Percentiles rank a stretch among this genome's conserved stretches.
Conservation (phyloP, 352 stramenopile genomes). For the Thalassiosira mediterranea region DNA sequence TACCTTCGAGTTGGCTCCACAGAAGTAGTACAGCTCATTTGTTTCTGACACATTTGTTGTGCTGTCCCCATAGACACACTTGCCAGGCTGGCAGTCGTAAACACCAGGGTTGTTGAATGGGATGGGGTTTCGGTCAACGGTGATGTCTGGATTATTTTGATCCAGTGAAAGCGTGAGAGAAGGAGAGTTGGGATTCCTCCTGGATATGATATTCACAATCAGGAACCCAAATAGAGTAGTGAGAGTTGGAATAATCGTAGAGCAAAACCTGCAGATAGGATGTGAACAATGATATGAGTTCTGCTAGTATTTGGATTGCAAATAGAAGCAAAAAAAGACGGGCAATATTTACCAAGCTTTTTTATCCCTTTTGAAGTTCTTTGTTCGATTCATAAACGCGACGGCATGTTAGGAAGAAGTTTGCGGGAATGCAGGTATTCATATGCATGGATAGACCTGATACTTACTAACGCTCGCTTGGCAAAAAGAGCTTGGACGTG, state of each 20-base stretch:
- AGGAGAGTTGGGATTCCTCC: constrained; percentile 70
- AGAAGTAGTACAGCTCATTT: constrained; percentile 67
- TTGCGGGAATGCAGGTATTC: no score
- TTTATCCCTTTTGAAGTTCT: constrained; percentile 90
- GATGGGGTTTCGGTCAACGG: constrained; percentile 65
- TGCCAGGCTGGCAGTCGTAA: constrained; percentile 70
- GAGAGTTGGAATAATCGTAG: constrained; percentile 73
- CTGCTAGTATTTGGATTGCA: no score
- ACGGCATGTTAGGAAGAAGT: no score
- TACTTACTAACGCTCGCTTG: no score
- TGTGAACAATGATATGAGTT: neutral
- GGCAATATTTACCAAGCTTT: constrained; percentile 81
- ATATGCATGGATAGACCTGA: no score
- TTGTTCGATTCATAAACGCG: no score
- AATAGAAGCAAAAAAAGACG: constrained; percentile 73
- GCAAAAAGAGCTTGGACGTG: constrained; percentile 89
- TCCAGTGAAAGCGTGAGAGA: constrained; percentile 65
- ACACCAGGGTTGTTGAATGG: constrained; percentile 55
- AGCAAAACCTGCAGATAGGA: constrained; percentile 60
- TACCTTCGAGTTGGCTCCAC: constrained; percentile 55
- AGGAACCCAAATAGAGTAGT: constrained; percentile 86
- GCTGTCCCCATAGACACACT: constrained; percentile 52
- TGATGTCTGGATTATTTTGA: constrained; percentile 67
- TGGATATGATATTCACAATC: constrained; percentile 78
- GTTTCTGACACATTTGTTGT: constrained; percentile 30